Evolutionary conservation across 495 filamentous ascomycete genomes (phyloP), one percentile per base, ranked within the genome.

Genomic region (Penicillium argentinense): DNA sequence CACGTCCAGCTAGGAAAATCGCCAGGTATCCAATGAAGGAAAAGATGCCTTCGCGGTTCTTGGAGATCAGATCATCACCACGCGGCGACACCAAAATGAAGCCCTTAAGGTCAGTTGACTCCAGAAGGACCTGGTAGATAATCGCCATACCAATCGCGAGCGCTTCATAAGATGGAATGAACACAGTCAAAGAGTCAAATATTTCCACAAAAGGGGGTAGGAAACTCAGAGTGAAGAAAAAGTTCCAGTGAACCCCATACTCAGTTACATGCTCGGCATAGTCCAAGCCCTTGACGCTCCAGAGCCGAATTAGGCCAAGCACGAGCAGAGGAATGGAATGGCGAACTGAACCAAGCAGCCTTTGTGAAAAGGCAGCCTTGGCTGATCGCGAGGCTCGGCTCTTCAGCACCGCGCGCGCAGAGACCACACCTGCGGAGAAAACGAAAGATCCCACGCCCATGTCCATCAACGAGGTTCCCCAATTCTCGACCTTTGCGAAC

Each of bases 191-290:
- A 0, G 84, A 80, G 49, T 91, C 86, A 42, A 93, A 88, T 0
- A 96, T 62, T n/a, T 92, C 91, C 40, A 95, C 82, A 54, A 93
- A 93, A 3, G 91, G 91, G 2, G 91, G 89, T 24, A 99, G 68
- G 19, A 97, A 80, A 3, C 84, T 92, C 9, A 99, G 72, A 0
- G 93, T 99, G 67, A 99, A 97, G 73, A 99, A 99, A 66, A 99
- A 99, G 66, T 99, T 99, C 93, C 93, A 99, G 64, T 99, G 93
- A 9, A 97, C 89, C 23, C 93, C 93, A 57, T 99, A 99, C 56
- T 99, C 93, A 1, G 89, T 92, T 26, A 97, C 90, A 68, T 99
- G 93, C 64, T 97, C 93, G 2, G 91, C 91, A 61, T 97, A 97
- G 59, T 97, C 91, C 17, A 96, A 72, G 8, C 89, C 88, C 67